Percentiles rank a stretch among this genome's conserved stretches.
These are phyloP conservation scores for Coniella vitis DNA, from an alignment of 2,329 filamentous ascomycete species.

Conservation along the genomic window DNA sequence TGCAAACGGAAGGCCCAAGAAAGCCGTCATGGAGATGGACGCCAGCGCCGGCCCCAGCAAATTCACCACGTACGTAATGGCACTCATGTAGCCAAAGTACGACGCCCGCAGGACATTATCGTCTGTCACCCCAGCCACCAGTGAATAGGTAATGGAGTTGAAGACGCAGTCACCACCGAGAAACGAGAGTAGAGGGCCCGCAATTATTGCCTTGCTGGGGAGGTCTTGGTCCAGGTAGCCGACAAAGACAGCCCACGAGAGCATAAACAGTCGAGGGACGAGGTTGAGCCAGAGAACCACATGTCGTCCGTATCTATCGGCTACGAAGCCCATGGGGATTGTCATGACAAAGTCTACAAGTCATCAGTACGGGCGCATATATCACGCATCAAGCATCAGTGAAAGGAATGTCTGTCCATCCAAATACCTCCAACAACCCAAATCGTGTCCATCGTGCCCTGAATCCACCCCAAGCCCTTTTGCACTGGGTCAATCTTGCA, in stretches of 20 bases:
- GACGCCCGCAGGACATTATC: conserved; percentile 36
- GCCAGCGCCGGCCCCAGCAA: conserved; percentile 40
- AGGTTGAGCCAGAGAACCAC: conserved; percentile 38
- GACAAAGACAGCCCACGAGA: conserved; percentile 33
- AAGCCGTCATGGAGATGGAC: conserved; percentile 36
- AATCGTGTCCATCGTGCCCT: conserved; percentile 41
- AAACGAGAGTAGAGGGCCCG: conserved; percentile 35
- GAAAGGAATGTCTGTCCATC: background rate
- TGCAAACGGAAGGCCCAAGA: conserved; percentile 38
- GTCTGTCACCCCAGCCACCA: conserved; percentile 37
- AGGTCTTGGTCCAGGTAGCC: conserved; percentile 31
- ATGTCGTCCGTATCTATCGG: conserved; percentile 35
- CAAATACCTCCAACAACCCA: conserved; percentile 41
- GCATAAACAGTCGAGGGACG: conserved; percentile 33
- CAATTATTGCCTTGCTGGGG: conserved; percentile 32
- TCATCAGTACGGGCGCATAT: background rate
- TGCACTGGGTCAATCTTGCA: conserved; percentile 50
- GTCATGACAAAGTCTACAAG: conserved; percentile 40
- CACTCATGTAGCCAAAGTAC: conserved; percentile 45
- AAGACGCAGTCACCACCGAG: conserved; percentile 45
- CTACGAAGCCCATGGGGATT: conserved; percentile 39
- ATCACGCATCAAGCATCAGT: too few relatives aligned
- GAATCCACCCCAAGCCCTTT: conserved; percentile 42
- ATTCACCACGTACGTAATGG: conserved; percentile 39
- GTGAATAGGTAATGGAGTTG: conserved; percentile 40